Conservation (phyloP, 1,284 basidiomycete species). For the Cryptococcus sp. region DNA sequence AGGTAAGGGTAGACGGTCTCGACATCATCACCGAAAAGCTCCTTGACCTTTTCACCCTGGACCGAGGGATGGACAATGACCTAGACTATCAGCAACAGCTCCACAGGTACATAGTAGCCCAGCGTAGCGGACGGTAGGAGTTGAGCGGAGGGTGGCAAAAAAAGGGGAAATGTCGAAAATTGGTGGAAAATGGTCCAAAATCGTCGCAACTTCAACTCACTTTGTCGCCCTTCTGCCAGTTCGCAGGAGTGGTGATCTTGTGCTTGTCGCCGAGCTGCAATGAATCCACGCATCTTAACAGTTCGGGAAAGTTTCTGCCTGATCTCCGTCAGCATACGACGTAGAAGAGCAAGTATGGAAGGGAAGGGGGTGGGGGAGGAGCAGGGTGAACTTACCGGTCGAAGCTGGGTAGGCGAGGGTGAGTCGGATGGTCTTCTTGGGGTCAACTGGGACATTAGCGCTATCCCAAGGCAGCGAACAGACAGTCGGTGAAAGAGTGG, state of each 20-base stretch:
- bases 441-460: slow-evolving; percentile 55
- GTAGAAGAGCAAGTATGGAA: slow-evolving; percentile 21
- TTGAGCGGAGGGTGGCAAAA: neutral
- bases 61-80: slow-evolving; percentile 94
- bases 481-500: neutral
- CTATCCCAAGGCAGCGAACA: neutral
- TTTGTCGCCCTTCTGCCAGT: neutral
- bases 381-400: slow-evolving; percentile 59
- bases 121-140: neutral
- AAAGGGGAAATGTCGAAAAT: no score
- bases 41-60: slow-evolving; percentile 78
- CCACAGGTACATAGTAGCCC: slow-evolving; percentile 40
- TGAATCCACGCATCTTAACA: slow-evolving; percentile 75
- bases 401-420: slow-evolving; percentile 85
- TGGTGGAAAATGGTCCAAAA: neutral
- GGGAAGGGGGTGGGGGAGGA: no score
- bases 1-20: slow-evolving; percentile 52
- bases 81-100: slow-evolving; percentile 81
- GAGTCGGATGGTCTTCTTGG: slow-evolving; percentile 86
- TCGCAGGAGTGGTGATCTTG: slow-evolving; percentile 36
- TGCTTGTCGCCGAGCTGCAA: slow-evolving; percentile 92
- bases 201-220: neutral
- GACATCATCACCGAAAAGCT: slow-evolving; percentile 51
- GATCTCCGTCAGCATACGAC: slow-evolving; percentile 37
- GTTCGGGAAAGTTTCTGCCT: slow-evolving; percentile 64